Conservation (phyloP, 1,284 basidiomycete genomes). For the Apiotrichum domesticum region DNA sequence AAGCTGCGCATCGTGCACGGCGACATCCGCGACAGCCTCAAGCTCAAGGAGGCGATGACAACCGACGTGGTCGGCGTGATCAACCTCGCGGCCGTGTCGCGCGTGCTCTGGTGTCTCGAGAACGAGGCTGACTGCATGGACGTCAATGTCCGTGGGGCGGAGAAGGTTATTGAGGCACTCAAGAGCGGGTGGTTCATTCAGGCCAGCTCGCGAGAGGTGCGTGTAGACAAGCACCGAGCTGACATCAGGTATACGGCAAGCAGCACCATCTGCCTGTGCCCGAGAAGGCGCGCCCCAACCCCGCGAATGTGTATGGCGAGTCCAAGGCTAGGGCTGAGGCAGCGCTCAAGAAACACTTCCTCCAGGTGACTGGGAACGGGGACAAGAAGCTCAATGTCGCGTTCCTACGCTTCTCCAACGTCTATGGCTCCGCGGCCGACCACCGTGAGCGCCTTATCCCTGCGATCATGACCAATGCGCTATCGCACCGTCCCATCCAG, state of each 20-base stretch:
- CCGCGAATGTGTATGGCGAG: conserved; percentile 28
- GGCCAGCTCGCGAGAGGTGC: conserved; percentile 26
- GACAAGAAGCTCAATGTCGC: conserved; percentile 17
- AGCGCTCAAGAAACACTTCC: conserved; percentile 10
- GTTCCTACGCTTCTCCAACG: conserved; percentile 29
- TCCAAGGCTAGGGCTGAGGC: conserved; percentile 26
- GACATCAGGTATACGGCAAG: conserved; percentile 24
- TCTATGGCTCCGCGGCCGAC: conserved; percentile 30
- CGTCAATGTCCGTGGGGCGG: conserved; percentile 33
- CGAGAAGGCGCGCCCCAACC: conserved; percentile 20
- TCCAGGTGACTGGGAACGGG: neutral
- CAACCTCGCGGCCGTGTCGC: conserved; percentile 33
- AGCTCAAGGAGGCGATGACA: conserved; percentile 15
- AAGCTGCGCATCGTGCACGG: conserved; percentile 15
- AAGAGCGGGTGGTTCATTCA: conserved; percentile 33
- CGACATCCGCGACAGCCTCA: conserved; percentile 20
- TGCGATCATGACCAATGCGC: conserved; percentile 23
- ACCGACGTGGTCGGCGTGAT: conserved; percentile 30
- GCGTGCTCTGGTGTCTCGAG: conserved; percentile 30
- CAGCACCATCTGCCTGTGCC: conserved; percentile 19
- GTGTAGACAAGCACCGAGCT: neutral
- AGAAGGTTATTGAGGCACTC: conserved; percentile 21
- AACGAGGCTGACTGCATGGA: conserved; percentile 31
- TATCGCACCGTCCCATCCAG: conserved; percentile 31
- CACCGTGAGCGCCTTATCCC: conserved; percentile 31